Base-by-base conservation (phyloP, 768 basidiomycete species). In the Auriscalpium vulgare region DNA sequence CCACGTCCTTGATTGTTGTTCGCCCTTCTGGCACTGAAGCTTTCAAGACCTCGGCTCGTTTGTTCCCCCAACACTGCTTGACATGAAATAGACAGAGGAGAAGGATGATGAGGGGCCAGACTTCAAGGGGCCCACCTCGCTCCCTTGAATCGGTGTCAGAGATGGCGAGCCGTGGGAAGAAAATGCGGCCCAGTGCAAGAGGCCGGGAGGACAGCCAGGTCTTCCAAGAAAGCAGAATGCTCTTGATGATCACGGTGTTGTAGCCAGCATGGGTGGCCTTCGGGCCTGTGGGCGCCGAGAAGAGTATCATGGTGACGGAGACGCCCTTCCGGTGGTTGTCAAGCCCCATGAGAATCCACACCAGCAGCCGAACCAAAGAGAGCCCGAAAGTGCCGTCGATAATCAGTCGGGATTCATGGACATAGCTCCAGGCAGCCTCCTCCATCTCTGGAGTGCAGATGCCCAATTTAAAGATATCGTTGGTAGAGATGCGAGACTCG, bases 21-120 rank as follows among this genome's bases (percentile, higher is more conserved):
- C n/a, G n/a, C n/a, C n/a, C 29, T 34, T 49, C 21, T 4, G 9
- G 21, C 29, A 16, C 35, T 4, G 7, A 34, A 13, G n/a, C 43
- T 14, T 52, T 45, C n/a, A 13, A 52, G 37, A 44, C 13, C 35
- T 9, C 10, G n/a, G 29, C 29, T n/a, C 7, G 51, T 17, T 63
- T 61, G 55, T 72, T n/a, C n/a, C n/a, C n/a, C 69, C 72, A 73
- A 29, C 60, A 68, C 47, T 71, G 68, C 8, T 64, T 58, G 16
- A 69, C 38, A 51, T 74, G 72, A 51, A 72, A 73, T 36, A 64
- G 62, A 62, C 73, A 74, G 11, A 74, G 51, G 0, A 74, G 62
- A 11, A 74, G 66, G 10, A 57, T 47, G 35, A 72, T 67, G 10
- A 35, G 8, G 1, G 68, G 66, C 55, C 58, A 71, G 11, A 70